Evolutionary conservation across 164 flowering plant genomes (phyloP), one percentile per base, ranked within the genome.

Genomic region (Sextonia rubra): DNA sequence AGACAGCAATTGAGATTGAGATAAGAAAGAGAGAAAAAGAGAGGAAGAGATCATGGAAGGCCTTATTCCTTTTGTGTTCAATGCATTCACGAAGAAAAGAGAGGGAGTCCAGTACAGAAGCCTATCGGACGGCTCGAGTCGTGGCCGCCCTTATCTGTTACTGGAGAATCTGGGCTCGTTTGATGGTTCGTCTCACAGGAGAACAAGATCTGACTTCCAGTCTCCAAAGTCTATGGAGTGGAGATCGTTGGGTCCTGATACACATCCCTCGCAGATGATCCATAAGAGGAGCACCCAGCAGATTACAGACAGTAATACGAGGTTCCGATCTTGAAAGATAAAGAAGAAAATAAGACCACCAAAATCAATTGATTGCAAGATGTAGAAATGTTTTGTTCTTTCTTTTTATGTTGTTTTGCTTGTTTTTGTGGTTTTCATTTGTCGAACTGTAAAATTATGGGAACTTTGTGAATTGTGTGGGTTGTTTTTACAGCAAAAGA

Each of bases 151-250:
- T 7, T 29, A 4, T 47, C 65, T 68, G 63, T 23, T 78, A 3
- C 0, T 15, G 2, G 76, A 66, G n/a, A 3, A 4, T 9, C 29
- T 61, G 0, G 72, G 49, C 12, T 68, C 70, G 20, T 47, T 68
- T 12, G 78, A 77, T 8, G 84, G 84, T 12, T 83, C 86, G 44
- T 80, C 84, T 67, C 86, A 82, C 71, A 70, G 82, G 47, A 73
- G 86, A 44, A 81, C 83, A 8, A 58, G 81, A 24, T 64, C 68
- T 29, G 44, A 37, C 44, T 37, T 37, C 44, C 44, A 37, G 11
- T 5, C 5, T 9, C 23, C 68, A 2, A n/a, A 22, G 14, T 64
- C 68, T 64, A 8, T 61, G 64, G 64, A 23, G 64, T 25, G 17
- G 27, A 61, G 30, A 61, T 25, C 27, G 17, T 29, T 29, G 15